phyloP scores from a whole-genome alignment of 257 asterid species.

The Coffea eugenioides region DNA sequence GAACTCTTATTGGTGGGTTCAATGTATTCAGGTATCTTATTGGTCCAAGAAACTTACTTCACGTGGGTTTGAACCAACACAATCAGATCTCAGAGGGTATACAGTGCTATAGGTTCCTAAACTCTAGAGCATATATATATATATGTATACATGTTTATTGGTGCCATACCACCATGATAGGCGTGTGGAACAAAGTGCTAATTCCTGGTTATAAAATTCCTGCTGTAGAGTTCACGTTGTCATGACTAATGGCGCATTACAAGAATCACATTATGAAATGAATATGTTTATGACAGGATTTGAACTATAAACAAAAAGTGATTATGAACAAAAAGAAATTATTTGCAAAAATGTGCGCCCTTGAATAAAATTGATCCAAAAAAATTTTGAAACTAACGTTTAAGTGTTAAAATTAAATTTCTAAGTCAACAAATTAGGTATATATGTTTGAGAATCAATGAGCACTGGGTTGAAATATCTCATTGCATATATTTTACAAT shows the following conservation, averaged over 20 bases:
- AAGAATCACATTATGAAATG: neutral
- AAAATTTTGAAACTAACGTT: too few species aligned
- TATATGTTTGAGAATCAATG: too few species aligned
- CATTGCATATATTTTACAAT: neutral
- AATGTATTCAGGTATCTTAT: constrained; percentile 11
- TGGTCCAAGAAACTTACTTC: constrained; percentile 23
- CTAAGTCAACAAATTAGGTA: neutral
- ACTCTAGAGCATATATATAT: neutral
- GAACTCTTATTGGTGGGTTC: constrained; percentile 6
- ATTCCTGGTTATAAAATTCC: too few species aligned
- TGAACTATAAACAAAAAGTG: neutral
- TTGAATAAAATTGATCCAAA: too few species aligned
- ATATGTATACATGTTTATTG: too few species aligned
- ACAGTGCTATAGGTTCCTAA: neutral
- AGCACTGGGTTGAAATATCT: too few species aligned
- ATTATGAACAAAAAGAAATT: neutral
- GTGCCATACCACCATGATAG: too few species aligned
- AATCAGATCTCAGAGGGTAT: neutral
- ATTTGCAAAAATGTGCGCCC: neutral
- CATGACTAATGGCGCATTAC: too few species aligned
- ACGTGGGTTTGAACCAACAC: constrained; percentile 16
- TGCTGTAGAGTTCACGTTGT: too few species aligned
- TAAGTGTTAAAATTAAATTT: too few species aligned
- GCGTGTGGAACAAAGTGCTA: too few species aligned
- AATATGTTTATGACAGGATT: neutral